Conservation (phyloP, 2,329 filamentous ascomycete species). For the Cladobotryum mycophilum region DNA sequence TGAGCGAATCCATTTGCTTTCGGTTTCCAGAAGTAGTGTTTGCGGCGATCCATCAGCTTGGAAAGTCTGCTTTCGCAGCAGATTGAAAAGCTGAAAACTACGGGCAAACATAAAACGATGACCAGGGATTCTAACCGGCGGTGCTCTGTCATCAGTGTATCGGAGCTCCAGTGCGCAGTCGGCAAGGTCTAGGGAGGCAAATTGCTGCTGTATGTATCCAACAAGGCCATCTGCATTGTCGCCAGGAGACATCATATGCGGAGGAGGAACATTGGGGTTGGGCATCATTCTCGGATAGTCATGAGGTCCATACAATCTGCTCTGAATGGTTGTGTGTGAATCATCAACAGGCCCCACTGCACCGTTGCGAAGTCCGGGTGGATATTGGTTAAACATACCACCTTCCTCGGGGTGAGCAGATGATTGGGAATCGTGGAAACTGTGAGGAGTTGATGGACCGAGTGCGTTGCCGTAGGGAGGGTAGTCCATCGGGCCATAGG, state of each 20-base stretch:
- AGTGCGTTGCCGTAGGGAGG: conserved; percentile 33
- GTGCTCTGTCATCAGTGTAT: conserved; percentile 33
- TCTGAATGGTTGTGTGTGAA: conserved; percentile 15
- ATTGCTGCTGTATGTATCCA: conserved; percentile 33
- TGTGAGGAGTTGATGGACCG: conserved; percentile 52
- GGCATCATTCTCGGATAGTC: conserved; percentile 30
- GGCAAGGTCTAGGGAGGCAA: conserved; percentile 26
- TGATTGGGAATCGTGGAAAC: conserved; percentile 56
- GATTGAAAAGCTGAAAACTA: conserved; percentile 31
- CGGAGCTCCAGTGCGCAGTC: conserved; percentile 44
- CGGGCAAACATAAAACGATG: conserved; percentile 52
- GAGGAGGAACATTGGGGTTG: conserved; percentile 21
- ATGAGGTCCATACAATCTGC: conserved; percentile 24
- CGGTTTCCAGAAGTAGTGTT: conserved; percentile 38
- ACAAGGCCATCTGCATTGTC: conserved; percentile 33
- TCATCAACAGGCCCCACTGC: conserved; percentile 25
- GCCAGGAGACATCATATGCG: conserved; percentile 20
- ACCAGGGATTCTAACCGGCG: conserved; percentile 40
- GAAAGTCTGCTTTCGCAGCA: conserved; percentile 22
- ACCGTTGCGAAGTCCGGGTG: conserved; percentile 34
- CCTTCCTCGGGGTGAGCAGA: conserved; percentile 44
- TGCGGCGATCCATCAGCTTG: conserved; percentile 24
- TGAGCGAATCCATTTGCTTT: conserved; percentile 47
- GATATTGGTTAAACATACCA: conserved; percentile 34
- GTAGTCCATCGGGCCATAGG: conserved; percentile 30